Conservation (phyloP, 176 grass and related monocot genomes). For the Musa troglodytarum region DNA sequence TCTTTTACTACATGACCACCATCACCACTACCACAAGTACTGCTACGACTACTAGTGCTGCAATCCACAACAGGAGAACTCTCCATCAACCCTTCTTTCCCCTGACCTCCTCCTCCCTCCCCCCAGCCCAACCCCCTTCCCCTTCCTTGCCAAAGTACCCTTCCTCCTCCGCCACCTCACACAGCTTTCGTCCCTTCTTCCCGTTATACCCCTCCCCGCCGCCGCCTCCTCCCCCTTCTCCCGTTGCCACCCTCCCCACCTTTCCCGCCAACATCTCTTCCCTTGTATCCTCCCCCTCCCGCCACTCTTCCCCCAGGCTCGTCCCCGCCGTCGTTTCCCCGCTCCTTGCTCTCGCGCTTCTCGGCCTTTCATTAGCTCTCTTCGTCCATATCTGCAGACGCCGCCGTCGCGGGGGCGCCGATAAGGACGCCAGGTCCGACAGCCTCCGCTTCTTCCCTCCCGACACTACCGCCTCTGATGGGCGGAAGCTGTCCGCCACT, state of each 20-base stretch:
- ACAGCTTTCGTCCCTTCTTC: conserved; percentile 29
- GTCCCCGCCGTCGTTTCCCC: conserved; percentile 15
- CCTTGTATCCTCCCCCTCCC: conserved; percentile 22
- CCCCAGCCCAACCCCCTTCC: conserved; percentile 18
- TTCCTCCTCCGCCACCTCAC: conserved; percentile 19
- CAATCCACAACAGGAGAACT: conserved; percentile 22
- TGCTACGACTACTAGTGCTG: not conserved
- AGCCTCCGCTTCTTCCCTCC: conserved; percentile 36
- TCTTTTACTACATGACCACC: not conserved
- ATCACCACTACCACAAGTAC: not conserved
- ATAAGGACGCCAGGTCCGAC: conserved; percentile 29
- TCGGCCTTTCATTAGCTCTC: conserved; percentile 19
- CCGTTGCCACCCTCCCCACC: conserved; percentile 15
- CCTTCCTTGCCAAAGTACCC: conserved; percentile 32
- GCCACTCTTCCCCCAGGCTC: conserved; percentile 4
- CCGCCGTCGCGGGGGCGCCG: not conserved
- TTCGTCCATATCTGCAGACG: conserved; percentile 11
- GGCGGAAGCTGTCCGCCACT: conserved; percentile 31
- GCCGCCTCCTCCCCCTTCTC: conserved; percentile 6
- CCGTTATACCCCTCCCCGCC: conserved; percentile 32
- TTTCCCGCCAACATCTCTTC: conserved; percentile 30
- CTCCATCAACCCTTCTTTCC: conserved; percentile 26
- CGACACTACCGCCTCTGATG: conserved; percentile 29
- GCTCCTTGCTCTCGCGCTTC: conserved; percentile 20
- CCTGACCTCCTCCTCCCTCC: not conserved